These are phyloP conservation scores for Poa pratensis DNA, from an alignment of 176 grass and related monocot species.

Conservation along the genomic window DNA sequence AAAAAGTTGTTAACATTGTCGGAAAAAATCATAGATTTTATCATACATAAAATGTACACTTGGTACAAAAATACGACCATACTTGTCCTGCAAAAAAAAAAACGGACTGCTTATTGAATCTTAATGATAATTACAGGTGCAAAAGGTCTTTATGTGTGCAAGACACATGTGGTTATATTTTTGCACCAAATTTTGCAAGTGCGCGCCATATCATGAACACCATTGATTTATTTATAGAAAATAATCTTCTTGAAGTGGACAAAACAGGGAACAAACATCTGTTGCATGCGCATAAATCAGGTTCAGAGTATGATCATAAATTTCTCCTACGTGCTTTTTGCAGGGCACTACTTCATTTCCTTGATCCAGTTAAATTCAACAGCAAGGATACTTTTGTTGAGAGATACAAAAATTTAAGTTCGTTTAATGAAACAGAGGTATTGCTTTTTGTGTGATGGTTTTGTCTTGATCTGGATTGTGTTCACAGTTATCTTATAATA, in stretches of 20 bases:
- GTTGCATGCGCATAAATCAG: not conserved
- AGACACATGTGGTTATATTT: not conserved
- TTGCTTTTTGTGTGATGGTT: not conserved
- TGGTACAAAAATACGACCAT: constrained; percentile 1
- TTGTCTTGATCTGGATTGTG: not conserved
- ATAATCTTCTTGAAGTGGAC: constrained; percentile 1
- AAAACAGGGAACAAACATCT: not conserved
- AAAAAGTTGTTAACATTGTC: not conserved
- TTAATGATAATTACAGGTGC: not conserved
- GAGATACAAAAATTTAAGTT: constrained; percentile 97
- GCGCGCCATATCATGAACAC: not conserved
- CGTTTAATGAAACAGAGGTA: constrained; percentile 96
- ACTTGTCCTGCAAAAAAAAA: not conserved
- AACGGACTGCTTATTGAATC: not conserved
- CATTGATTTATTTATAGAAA: not conserved
- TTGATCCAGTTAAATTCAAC: constrained; percentile 89
- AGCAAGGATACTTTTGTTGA: constrained; percentile 98
- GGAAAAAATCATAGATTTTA: not conserved
- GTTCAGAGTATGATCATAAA: not conserved
- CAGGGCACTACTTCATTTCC: constrained; percentile 99
- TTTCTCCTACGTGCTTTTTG: constrained; percentile 1
- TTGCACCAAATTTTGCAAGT: not conserved
- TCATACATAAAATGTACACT: not conserved
- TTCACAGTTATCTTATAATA: constrained; percentile 13
- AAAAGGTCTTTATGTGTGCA: constrained; percentile 7